Evolutionary conservation across 2,329 filamentous ascomycete species (phyloP).

Genomic region (Alternaria longipes): DNA sequence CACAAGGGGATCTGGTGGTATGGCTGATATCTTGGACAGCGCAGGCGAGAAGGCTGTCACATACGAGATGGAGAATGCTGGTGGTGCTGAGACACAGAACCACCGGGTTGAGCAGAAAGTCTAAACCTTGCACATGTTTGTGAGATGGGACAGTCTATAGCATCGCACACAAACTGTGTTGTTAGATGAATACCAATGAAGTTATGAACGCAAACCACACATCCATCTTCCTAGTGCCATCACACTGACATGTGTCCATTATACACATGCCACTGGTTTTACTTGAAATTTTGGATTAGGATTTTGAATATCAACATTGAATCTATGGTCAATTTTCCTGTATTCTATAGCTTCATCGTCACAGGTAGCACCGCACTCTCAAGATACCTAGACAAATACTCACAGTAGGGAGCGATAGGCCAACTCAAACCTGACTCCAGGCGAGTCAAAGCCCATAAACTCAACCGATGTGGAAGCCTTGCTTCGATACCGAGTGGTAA

Average conservation of each 20-base stretch:
- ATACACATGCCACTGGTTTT: neutral
- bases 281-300: accelerated
- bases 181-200: constrained; percentile 1
- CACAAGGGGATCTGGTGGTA: constrained; percentile 42
- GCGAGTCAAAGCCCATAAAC: constrained; percentile 1
- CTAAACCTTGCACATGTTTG: constrained; percentile 2
- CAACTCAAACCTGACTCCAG: neutral
- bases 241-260: no score
- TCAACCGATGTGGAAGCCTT: neutral
- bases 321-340: neutral
- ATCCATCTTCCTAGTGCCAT: neutral
- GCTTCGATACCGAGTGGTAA: neutral
- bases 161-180: neutral
- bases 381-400: neutral
- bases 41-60: constrained; percentile 46
- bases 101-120: constrained; percentile 33
- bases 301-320: neutral
- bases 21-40: constrained; percentile 45
- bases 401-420: neutral
- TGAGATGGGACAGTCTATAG: neutral
- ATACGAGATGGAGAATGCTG: constrained; percentile 38
- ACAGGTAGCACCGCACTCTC: neutral
- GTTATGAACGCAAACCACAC: neutral
- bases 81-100: constrained; percentile 18
- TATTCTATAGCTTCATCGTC: neutral